Percentiles rank a stretch among this genome's conserved stretches.
Evolutionary conservation across 805 yeast species (phyloP).

Genomic region (Wickerhamomyces subpelliculosus): DNA sequence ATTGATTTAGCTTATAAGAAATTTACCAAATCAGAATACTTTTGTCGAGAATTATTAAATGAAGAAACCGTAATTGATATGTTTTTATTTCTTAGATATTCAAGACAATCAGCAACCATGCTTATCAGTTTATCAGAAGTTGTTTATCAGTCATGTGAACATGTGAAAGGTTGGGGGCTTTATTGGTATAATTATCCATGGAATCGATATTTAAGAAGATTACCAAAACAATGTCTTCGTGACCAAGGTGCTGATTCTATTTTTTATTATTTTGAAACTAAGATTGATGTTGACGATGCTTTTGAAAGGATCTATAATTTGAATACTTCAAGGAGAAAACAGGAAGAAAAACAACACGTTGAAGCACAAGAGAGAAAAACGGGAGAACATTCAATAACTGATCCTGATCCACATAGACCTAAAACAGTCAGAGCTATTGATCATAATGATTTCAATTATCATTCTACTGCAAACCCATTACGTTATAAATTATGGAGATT

Average conservation of each 20-base stretch:
- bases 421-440: constrained; percentile 30
- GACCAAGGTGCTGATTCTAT: constrained; percentile 43
- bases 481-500: constrained; percentile 34
- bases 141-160: constrained; percentile 17
- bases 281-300: constrained; percentile 38
- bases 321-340: constrained; percentile 33
- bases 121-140: constrained; percentile 22
- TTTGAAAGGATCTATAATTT: constrained; percentile 37
- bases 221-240: constrained; percentile 34
- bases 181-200: constrained; percentile 33
- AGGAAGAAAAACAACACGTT: constrained; percentile 2
- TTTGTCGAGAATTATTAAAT: constrained; percentile 26
- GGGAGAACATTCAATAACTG: constrained; percentile 1
- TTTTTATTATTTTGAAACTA: constrained; percentile 34
- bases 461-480: constrained; percentile 28
- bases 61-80: constrained; percentile 31
- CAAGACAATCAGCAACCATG: constrained; percentile 34
- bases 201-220: constrained; percentile 30
- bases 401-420: background rate
- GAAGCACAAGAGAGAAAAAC: no score
- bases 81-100: constrained; percentile 33
- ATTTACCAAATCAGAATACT: constrained; percentile 29
- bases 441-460: constrained; percentile 34
- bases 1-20: constrained; percentile 28
- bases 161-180: constrained; percentile 27